Conservation (phyloP, 345 rosid genomes). For the Brassica carinata region DNA sequence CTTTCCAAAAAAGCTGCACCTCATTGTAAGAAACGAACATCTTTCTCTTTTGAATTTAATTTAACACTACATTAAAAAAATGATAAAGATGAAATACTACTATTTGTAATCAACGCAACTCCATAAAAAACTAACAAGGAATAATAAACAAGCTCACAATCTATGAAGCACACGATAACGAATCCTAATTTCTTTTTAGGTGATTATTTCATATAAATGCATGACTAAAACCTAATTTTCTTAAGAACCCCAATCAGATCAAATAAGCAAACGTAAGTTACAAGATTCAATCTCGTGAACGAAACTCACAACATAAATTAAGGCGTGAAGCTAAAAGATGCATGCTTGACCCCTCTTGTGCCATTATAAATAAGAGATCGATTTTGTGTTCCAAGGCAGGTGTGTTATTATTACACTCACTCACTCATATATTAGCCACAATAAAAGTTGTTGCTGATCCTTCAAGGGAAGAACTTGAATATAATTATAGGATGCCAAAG, state of each 20-base stretch:
- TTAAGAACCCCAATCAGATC: neutral
- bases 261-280: constrained; percentile 26
- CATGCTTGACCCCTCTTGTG: constrained; percentile 42
- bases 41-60: neutral
- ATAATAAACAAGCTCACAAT: neutral
- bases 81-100: neutral
- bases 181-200: neutral
- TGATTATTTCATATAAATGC: neutral
- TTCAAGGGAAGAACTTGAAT: constrained; percentile 40
- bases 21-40: too few relatives aligned
- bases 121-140: neutral
- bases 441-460: constrained; percentile 34
- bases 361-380: constrained; percentile 22
- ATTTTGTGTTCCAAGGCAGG: constrained; percentile 27
- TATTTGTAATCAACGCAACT: neutral
- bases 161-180: neutral
- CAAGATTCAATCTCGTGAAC: constrained; percentile 34
- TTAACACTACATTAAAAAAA: neutral
- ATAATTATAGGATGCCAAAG: constrained; percentile 31
- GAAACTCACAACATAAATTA: constrained; percentile 22
- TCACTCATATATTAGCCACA: constrained; percentile 20
- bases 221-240: neutral
- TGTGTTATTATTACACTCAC: constrained; percentile 40
- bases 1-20: too few relatives aligned
- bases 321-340: constrained; percentile 42